Conservation (phyloP, 495 filamentous ascomycete genomes). For the Penicillium taxi region DNA sequence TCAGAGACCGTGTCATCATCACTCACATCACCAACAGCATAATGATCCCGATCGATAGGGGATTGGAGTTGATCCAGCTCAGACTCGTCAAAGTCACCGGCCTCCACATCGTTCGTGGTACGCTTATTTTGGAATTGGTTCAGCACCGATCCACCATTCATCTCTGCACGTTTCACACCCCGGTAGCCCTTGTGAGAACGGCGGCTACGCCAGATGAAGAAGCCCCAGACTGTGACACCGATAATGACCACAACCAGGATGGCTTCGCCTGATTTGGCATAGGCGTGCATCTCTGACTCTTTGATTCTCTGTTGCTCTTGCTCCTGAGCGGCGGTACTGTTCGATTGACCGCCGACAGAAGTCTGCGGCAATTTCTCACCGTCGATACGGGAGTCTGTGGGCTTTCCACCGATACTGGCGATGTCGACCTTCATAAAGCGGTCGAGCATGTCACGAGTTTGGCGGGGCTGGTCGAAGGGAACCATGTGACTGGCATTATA, state of each 20-base stretch:
- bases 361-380: constrained; percentile 79
- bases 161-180: constrained; percentile 30
- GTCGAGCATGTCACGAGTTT: constrained; percentile 92
- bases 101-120: constrained; percentile 58
- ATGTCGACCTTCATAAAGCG: constrained; percentile 94
- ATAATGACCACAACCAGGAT: constrained; percentile 80
- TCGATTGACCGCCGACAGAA: constrained; percentile 80
- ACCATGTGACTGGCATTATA: constrained; percentile 98
- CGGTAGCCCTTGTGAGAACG: constrained; percentile 43
- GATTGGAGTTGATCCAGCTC: constrained; percentile 71
- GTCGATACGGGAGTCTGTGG: constrained; percentile 79
- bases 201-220: constrained; percentile 75
- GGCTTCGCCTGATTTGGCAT: constrained; percentile 84
- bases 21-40: constrained; percentile 37
- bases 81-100: constrained; percentile 81
- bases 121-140: constrained; percentile 43
- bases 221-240: constrained; percentile 70
- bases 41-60: constrained; percentile 31
- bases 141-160: constrained; percentile 23
- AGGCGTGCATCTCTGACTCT: constrained; percentile 84
- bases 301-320: constrained; percentile 69
- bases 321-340: constrained; percentile 64
- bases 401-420: constrained; percentile 74
- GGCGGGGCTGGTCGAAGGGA: constrained; percentile 81
- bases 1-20: constrained; percentile 28